phyloP scores from a whole-genome alignment of 768 basidiomycete genomes.

The Flagelloscypha sp. region DNA sequence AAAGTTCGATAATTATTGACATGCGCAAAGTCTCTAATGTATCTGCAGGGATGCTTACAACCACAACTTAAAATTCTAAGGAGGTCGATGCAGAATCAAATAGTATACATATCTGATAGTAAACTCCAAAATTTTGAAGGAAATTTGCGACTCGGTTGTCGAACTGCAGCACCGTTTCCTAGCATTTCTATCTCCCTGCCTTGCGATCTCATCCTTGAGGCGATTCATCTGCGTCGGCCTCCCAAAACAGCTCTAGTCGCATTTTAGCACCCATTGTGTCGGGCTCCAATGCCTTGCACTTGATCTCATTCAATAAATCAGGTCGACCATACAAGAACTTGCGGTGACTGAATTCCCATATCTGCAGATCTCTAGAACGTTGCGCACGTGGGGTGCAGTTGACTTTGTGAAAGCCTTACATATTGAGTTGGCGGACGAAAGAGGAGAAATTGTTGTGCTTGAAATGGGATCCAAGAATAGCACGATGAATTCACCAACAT shows the following conservation, averaged over 20 bases:
- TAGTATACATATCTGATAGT: no score
- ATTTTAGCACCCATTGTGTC: slow-evolving; percentile 64
- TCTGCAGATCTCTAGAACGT: slow-evolving; percentile 71
- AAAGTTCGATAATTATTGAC: no score
- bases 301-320: slow-evolving; percentile 79
- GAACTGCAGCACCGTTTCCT: no score
- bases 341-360: slow-evolving; percentile 85
- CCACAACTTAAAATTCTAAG: no score
- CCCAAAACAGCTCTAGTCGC: slow-evolving; percentile 74
- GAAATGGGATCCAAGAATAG: slow-evolving; percentile 82
- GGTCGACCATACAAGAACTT: slow-evolving; percentile 76
- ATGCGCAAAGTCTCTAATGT: no score
- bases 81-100: no score
- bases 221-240: slow-evolving; percentile 62
- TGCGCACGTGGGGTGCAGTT: slow-evolving; percentile 68
- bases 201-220: slow-evolving; percentile 66
- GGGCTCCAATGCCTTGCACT: slow-evolving; percentile 76
- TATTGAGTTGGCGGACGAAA: slow-evolving; percentile 90
- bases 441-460: slow-evolving; percentile 92
- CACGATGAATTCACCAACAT: slow-evolving; percentile 79
- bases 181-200: slow-evolving; percentile 55
- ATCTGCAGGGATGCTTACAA: no score
- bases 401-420: slow-evolving; percentile 94
- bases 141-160: no score
- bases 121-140: no score